A percentile compares a stretch with the other conserved stretches of the same genome.
phyloP scores from a whole-genome alignment of 768 basidiomycete species.

The Clitopilus passeckerianus region DNA sequence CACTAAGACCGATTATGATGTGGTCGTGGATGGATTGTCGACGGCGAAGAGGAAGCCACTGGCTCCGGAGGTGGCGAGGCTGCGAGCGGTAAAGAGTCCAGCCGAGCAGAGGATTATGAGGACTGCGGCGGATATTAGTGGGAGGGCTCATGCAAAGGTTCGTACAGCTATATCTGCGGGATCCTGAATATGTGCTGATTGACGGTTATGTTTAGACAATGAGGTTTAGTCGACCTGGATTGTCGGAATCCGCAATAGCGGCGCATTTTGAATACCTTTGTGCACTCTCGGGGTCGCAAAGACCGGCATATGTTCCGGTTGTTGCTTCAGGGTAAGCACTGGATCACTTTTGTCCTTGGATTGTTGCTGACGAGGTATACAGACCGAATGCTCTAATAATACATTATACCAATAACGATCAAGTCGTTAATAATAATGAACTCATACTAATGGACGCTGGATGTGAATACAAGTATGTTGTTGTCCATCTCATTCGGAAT shows the following conservation, averaged over 20 bases:
- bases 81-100: constrained; percentile 77
- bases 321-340: constrained; percentile 81
- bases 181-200: background rate
- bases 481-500: constrained; percentile 1
- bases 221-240: constrained; percentile 55
- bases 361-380: background rate
- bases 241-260: constrained; percentile 36
- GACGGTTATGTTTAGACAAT: constrained; percentile 59
- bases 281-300: constrained; percentile 70
- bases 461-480: constrained; percentile 79
- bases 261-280: constrained; percentile 93
- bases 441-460: constrained; percentile 87
- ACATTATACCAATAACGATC: constrained; percentile 93
- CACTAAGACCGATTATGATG: constrained; percentile 44
- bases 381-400: constrained; percentile 88
- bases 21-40: constrained; percentile 49
- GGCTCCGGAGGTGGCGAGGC: constrained; percentile 60
- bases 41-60: constrained; percentile 44
- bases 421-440: constrained; percentile 64
- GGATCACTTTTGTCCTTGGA: background rate
- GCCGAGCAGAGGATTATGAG: constrained; percentile 80
- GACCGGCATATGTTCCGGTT: constrained; percentile 96
- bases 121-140: constrained; percentile 83
- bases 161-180: constrained; percentile 2
- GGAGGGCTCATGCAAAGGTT: constrained; percentile 80